phyloP scores from a whole-genome alignment of 306 rosid species.

The Rosa multiflora region DNA sequence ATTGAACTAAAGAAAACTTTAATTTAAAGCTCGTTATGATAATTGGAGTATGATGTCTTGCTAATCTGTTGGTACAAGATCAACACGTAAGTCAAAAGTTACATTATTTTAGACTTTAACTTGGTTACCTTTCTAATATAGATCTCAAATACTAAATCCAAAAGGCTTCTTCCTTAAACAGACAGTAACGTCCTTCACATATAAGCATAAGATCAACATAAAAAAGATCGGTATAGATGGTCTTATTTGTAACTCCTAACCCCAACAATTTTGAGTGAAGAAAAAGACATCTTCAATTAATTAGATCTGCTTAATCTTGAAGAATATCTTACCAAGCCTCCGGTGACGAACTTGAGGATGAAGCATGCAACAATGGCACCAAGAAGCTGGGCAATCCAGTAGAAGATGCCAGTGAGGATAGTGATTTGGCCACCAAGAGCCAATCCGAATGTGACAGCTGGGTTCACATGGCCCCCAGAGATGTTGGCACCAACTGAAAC shows the following conservation, averaged over 20 bases:
- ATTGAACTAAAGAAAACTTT: not conserved
- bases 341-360: conserved; percentile 71
- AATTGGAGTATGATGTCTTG: not conserved
- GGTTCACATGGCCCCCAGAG: conserved; percentile 96
- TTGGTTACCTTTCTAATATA: not conserved
- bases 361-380: conserved; percentile 82
- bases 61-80: not conserved
- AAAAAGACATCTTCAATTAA: conserved; percentile 1
- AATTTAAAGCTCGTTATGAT: not conserved
- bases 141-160: not conserved
- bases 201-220: not conserved
- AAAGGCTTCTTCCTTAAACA: not conserved
- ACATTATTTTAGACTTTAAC: not conserved
- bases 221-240: not conserved
- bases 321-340: conserved; percentile 61
- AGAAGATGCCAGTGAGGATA: conserved; percentile 72
- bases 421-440: conserved; percentile 92
- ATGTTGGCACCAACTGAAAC: conserved; percentile 82
- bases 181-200: not conserved
- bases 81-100: not conserved
- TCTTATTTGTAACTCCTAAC: not conserved
- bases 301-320: not conserved
- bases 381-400: conserved; percentile 85
- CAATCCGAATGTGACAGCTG: conserved; percentile 93
- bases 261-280: not conserved